Conservation (phyloP, 163 green algal species). For the Smithsoniella earleae region DNA sequence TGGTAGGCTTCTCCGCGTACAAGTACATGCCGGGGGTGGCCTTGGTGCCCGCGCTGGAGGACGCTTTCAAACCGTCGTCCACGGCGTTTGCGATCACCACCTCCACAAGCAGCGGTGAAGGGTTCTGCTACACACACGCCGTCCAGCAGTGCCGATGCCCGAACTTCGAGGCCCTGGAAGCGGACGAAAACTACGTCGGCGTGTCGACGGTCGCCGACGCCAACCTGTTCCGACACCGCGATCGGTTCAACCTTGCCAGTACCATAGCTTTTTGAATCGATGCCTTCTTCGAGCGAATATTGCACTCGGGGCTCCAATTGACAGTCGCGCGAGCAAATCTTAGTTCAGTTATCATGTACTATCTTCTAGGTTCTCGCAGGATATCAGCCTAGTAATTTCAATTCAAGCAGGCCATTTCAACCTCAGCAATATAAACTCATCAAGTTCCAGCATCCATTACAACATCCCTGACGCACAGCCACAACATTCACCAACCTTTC, state of each 20-base stretch:
- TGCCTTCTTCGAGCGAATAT: too few species aligned
- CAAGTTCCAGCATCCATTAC: too few species aligned
- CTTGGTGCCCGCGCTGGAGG: not conserved
- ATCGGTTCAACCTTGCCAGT: not conserved
- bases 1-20: constrained; percentile 5
- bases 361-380: too few species aligned
- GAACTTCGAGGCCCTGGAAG: not conserved
- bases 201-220: not conserved
- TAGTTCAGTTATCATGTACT: too few species aligned
- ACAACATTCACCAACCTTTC: too few species aligned
- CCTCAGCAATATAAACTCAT: too few species aligned
- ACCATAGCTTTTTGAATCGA: too few species aligned
- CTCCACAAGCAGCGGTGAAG: not conserved
- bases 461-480: too few species aligned
- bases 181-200: constrained; percentile 8
- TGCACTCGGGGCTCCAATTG: too few species aligned
- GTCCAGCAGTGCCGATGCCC: not conserved
- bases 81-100: not conserved
- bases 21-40: not conserved
- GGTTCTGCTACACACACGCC: not conserved
- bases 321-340: too few species aligned
- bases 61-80: not conserved
- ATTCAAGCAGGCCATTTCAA: too few species aligned
- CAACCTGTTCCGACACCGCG: not conserved
- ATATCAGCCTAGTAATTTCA: too few species aligned